phyloP scores from a whole-genome alignment of 2,329 filamentous ascomycete genomes.

The Sodiomyces alkalinus region DNA sequence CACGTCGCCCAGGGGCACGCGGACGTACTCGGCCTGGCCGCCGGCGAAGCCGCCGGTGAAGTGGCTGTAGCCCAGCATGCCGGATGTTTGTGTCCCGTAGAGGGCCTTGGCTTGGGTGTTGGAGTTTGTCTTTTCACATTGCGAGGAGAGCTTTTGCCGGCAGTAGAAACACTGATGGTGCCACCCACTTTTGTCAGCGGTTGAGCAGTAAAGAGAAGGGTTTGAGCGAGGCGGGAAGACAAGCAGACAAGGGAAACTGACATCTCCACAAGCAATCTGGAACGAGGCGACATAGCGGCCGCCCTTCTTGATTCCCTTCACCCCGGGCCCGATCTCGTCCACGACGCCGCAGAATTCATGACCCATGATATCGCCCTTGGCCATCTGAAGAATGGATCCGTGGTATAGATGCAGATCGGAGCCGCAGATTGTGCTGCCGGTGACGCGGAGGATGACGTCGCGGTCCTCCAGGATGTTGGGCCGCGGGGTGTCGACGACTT shows the following conservation, averaged over 20 bases:
- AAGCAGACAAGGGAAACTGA: too few species aligned
- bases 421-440: slow-evolving; percentile 42
- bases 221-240: fast-evolving
- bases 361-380: slow-evolving; percentile 52
- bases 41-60: slow-evolving; percentile 80
- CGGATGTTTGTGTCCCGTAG: slow-evolving; percentile 66
- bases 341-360: slow-evolving; percentile 45
- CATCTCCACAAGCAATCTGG: slow-evolving; percentile 57
- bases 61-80: slow-evolving; percentile 59
- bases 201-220: too few species aligned
- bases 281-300: slow-evolving; percentile 71
- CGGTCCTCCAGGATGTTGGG: slow-evolving; percentile 57
- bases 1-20: slow-evolving; percentile 66
- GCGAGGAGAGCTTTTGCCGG: slow-evolving; percentile 60
- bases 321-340: slow-evolving; percentile 36
- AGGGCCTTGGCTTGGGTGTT: slow-evolving; percentile 57
- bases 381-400: slow-evolving; percentile 39
- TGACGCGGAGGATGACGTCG: slow-evolving; percentile 73
- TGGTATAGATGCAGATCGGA: slow-evolving; percentile 44
- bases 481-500: slow-evolving; percentile 52
- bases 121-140: slow-evolving; percentile 67
- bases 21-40: slow-evolving; percentile 75
- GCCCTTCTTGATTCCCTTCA: slow-evolving; percentile 39
- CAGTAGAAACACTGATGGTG: slow-evolving; percentile 54
- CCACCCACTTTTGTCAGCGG: too few species aligned